Percentiles rank a stretch among this genome's conserved stretches.
Conservation (phyloP, 2,329 filamentous ascomycete species). For the Ceratocystis cubensis region DNA sequence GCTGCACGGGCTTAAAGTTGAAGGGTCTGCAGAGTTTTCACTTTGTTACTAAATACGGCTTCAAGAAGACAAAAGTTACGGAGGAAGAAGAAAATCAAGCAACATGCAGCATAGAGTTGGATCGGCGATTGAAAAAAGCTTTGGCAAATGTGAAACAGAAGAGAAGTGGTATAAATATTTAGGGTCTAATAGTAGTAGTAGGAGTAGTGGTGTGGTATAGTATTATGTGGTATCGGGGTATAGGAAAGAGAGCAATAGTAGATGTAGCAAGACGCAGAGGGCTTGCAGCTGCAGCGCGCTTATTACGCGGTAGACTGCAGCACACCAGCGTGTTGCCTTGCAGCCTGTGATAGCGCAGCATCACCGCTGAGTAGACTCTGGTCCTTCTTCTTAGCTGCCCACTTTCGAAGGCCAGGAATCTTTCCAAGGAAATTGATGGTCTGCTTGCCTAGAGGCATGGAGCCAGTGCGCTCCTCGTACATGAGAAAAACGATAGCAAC, state of each 20-base stretch:
- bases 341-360: conserved; percentile 16
- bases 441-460: conserved; percentile 30
- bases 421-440: conserved; percentile 10
- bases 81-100: not conserved
- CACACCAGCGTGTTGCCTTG: conserved; percentile 7
- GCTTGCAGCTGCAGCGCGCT: not conserved
- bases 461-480: conserved; percentile 45
- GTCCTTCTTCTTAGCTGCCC: conserved; percentile 18
- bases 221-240: not conserved
- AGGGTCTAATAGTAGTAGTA: not conserved
- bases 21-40: conserved; percentile 12
- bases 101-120: not conserved
- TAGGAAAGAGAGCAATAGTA: too few relatives aligned
- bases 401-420: conserved; percentile 18
- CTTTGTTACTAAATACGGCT: not conserved
- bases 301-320: conserved; percentile 5
- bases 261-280: too few relatives aligned
- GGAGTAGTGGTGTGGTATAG: not conserved
- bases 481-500: conserved; percentile 46
- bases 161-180: not conserved
- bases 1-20: not conserved
- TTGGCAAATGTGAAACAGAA: not conserved
- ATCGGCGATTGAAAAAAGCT: not conserved
- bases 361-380: conserved; percentile 15
- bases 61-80: too few relatives aligned